These are phyloP conservation scores for Aspergillus cristatus DNA, from an alignment of 495 filamentous ascomycete genomes.

Conservation along the genomic window DNA sequence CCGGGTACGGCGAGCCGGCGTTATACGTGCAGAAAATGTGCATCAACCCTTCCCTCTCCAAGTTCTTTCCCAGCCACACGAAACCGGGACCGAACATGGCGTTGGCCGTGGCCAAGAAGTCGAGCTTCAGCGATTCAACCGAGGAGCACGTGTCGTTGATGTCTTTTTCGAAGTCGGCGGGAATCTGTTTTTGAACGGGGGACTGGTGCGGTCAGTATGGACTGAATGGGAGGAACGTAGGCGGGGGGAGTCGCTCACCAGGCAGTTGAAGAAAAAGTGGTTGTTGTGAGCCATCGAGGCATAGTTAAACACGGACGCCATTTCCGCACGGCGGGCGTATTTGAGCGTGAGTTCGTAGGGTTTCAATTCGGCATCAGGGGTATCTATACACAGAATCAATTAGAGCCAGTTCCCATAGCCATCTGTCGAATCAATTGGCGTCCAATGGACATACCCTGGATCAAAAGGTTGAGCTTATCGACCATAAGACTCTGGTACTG, in stretches of 20 bases:
- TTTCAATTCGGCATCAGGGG: conserved; percentile 45
- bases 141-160: conserved; percentile 66
- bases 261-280: conserved; percentile 80
- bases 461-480: conserved; percentile 63
- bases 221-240: too few species aligned
- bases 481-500: conserved; percentile 68
- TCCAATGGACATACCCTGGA: not conserved
- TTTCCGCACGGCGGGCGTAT: conserved; percentile 66
- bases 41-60: conserved; percentile 42
- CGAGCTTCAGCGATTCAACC: conserved; percentile 65
- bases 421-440: not conserved
- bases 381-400: conserved; percentile 25
- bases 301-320: conserved; percentile 82
- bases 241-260: conserved; percentile 30
- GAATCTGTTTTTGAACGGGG: conserved; percentile 41
- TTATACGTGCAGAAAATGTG: conserved; percentile 83
- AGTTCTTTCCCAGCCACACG: conserved; percentile 77
- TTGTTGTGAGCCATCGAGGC: conserved; percentile 96
- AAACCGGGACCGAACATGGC: conserved; percentile 96
- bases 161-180: conserved; percentile 33
- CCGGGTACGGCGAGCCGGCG: conserved; percentile 80
- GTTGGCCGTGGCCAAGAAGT: conserved; percentile 72
- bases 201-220: conserved; percentile 22
- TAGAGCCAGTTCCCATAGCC: conserved; percentile 3
- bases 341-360: conserved; percentile 61